Conservation (phyloP, 805 yeast species). For the Kluyveromyces nonfermentans region DNA sequence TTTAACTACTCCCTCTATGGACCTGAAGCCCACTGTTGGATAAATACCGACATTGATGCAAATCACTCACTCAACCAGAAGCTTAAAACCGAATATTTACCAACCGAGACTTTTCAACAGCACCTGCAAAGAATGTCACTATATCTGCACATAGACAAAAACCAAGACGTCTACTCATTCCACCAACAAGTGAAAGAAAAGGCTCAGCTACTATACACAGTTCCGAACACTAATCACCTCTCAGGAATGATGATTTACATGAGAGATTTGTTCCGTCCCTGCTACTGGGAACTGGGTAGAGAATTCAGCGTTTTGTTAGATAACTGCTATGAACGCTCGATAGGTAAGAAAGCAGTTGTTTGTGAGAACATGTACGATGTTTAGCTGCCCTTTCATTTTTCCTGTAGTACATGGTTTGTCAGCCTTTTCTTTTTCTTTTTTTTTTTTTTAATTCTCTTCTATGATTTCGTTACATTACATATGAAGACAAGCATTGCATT, state of each 20-base stretch:
- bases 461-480: too few species aligned
- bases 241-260: slow-evolving; percentile 47
- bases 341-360: slow-evolving; percentile 38
- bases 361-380: slow-evolving; percentile 44
- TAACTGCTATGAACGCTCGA: slow-evolving; percentile 46
- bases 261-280: slow-evolving; percentile 31
- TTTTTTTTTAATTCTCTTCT: too few species aligned
- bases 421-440: too few species aligned
- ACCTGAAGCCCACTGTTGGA: slow-evolving; percentile 32
- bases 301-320: slow-evolving; percentile 46
- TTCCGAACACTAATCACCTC: slow-evolving; percentile 38
- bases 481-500: too few species aligned
- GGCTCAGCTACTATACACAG: slow-evolving; percentile 32
- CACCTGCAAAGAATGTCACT: slow-evolving; percentile 42
- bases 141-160: slow-evolving; percentile 25
- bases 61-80: not conserved
- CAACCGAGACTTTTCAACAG: slow-evolving; percentile 40
- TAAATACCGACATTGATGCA: slow-evolving; percentile 9
- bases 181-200: slow-evolving; percentile 35
- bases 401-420: too few species aligned
- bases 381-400: slow-evolving; percentile 1
- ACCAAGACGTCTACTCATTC: slow-evolving; percentile 28
- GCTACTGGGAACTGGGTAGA: slow-evolving; percentile 48
- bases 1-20: slow-evolving; percentile 42
- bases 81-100: slow-evolving; percentile 15